Evolutionary conservation across 1,284 basidiomycete species (phyloP), one percentile per base, ranked within the genome.

Genomic region (Puccinia polysora): DNA sequence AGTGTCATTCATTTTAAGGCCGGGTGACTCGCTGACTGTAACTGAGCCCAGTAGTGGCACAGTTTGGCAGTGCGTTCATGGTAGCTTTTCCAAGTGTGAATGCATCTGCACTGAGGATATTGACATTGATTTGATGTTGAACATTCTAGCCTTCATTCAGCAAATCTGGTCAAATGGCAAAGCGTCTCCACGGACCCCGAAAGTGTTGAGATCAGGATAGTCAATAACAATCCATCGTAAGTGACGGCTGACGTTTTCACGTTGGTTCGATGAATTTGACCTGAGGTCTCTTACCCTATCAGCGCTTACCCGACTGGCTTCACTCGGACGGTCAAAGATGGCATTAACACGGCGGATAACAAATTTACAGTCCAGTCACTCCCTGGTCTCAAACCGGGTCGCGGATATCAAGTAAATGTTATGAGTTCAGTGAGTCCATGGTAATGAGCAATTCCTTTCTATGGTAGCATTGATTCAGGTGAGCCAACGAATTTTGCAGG

Each of bases 201-300:
- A 59, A 58, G 53, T 45, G 15, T 69, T 47, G 65, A 47, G 15
- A 20, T 69, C 36, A 69, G 55, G n/a, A 28, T 69, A 47, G 65
- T 69, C 40, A 69, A 69, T 32, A 58, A 69, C 55, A 69, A 69
- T 47, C 53, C 65, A 20, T n/a, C 53, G 65, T 69, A 32, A 58
- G 53, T 52, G 43, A 10, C 18, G 20, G 10, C 28, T 69, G n/a
- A 0, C 28, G 3, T 30, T 4, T 45, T 7, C n/a, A 34, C 6
- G 23, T n/a, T 32, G 14, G 12, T 30, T n/a, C 2, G 40, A 12
- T 45, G 32, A 30, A 18, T 49, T 2, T 32, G 10, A 14, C 49
- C 40, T 59, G 1, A 38, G 38, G n/a, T 20, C 10, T 34, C 15
- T 12, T 38, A 58, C 38, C 4, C 15, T 50, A n/a, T 25, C n/a